A percentile compares a stretch with the other conserved stretches of the same genome.
Conservation (phyloP, 2,329 filamentous ascomycete species). For the Penicillium sp. region DNA sequence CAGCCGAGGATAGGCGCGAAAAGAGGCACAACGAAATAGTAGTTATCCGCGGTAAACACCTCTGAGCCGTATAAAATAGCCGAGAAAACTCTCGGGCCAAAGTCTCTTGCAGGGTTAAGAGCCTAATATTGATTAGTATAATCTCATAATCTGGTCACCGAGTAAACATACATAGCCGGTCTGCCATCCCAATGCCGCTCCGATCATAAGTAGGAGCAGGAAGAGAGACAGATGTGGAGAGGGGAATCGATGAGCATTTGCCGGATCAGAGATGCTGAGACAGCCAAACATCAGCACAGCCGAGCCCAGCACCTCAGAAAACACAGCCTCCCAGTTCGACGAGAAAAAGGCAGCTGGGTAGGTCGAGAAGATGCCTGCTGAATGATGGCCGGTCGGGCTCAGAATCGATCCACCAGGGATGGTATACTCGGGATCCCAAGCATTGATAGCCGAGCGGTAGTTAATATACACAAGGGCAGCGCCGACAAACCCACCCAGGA, state of each 20-base stretch:
- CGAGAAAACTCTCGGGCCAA: constrained; percentile 32
- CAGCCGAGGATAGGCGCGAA: constrained; percentile 31
- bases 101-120: constrained; percentile 33
- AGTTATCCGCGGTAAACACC: constrained; percentile 28
- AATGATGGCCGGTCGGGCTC: constrained; percentile 29
- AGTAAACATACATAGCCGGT: constrained; percentile 32
- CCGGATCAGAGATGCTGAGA: constrained; percentile 28
- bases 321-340: constrained; percentile 35
- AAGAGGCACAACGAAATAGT: constrained; percentile 32
- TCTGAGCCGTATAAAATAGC: constrained; percentile 31
- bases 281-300: constrained; percentile 33
- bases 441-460: constrained; percentile 31
- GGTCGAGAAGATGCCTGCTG: constrained; percentile 31
- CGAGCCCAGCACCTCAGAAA: constrained; percentile 28
- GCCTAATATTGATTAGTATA: constrained; percentile 18
- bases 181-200: constrained; percentile 34
- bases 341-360: constrained; percentile 25
- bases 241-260: constrained; percentile 25
- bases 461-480: constrained; percentile 32
- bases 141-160: background rate
- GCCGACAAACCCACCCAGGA: constrained; percentile 32
- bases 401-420: constrained; percentile 31
- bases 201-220: constrained; percentile 29
- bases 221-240: constrained; percentile 29
- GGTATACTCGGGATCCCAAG: constrained; percentile 34